These are phyloP conservation scores for Trichoderma citrinoviride DNA, from an alignment of 2,329 filamentous ascomycete species.

Conservation along the genomic window DNA sequence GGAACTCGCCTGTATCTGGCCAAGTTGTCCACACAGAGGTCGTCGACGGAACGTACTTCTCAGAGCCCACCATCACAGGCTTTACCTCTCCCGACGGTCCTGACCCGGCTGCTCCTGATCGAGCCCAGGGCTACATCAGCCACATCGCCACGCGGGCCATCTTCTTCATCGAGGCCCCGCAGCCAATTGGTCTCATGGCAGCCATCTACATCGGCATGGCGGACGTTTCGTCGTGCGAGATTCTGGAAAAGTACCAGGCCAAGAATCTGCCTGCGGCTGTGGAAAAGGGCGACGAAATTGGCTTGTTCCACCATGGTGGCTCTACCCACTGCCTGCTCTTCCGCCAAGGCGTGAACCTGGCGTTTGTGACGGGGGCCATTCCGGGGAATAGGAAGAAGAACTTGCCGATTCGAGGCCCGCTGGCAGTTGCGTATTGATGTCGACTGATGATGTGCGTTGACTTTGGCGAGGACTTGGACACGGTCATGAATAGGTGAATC, in stretches of 20 bases:
- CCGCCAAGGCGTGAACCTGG: conserved; percentile 47
- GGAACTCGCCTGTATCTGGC: conserved; percentile 62
- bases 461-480: too few species aligned
- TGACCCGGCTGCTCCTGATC: conserved; percentile 24
- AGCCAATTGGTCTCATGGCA: conserved; percentile 63
- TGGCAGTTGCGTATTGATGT: conserved; percentile 23
- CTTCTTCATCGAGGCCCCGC: conserved; percentile 65
- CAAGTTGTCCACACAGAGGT: conserved; percentile 52
- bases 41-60: conserved; percentile 62
- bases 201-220: conserved; percentile 70
- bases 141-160: conserved; percentile 62
- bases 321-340: conserved; percentile 65
- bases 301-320: conserved; percentile 73
- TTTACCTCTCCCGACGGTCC: conserved; percentile 21
- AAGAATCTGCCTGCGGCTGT: background rate
- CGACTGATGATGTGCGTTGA: background rate
- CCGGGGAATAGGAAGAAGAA: conserved; percentile 23
- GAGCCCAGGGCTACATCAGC: conserved; percentile 61
- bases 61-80: conserved; percentile 39
- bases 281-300: conserved; percentile 63
- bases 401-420: conserved; percentile 24
- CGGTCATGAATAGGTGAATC: too few species aligned
- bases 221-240: conserved; percentile 64
- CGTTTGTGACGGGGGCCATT: conserved; percentile 23
- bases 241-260: conserved; percentile 36